Evolutionary conservation across 495 filamentous ascomycete genomes (phyloP), one percentile per base, ranked within the genome.

Genomic region (Penicillium diatomitis): DNA sequence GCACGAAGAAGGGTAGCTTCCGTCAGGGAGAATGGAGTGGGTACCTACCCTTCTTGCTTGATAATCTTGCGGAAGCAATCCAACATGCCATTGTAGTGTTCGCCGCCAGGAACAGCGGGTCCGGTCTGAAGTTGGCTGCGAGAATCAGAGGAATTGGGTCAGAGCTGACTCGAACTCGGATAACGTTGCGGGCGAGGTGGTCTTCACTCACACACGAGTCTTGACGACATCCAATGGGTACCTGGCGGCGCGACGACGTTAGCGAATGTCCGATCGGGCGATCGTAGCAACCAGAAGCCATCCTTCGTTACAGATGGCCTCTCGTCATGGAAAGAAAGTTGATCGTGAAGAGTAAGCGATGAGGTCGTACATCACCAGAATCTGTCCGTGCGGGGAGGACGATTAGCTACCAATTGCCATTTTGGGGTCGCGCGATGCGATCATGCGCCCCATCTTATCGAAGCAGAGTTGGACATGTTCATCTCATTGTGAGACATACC

Each of bases 171-270:
- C 32, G 38, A 28, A 30, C 33, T 46, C 47, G 41, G 47, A 46
- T 48, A 38, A 49, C 35, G 11, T 29, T 44, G 54, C 52, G 52
- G 57, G 56, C 50, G 37, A 48, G 43, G 39, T 9, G 1, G 9
- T 11, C 34, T 35, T 41, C 38, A 39, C 87, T 78, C 78, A 94
- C 87, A 98, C 84, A 81, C 92, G 76, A 44, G 92, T 98, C 77
- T 98, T 98, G 61, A 98, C 88, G 39, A 97, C 91, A 69, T 98
- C 92, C 60, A 98, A 75, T 57, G 92, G 92, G 76, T 98, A 98
- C 92, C 90, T 96, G 55, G 41, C 37, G n/a, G 10, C 28, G 40
- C 34, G 37, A 37, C 10, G 44, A 52, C 37, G 51, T 63, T 50
- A 63, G 20, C 20, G 20, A 20, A 20, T 20, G 20, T 20, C 20